Conservation (phyloP, 768 basidiomycete genomes). For the Podaxis sp. region DNA sequence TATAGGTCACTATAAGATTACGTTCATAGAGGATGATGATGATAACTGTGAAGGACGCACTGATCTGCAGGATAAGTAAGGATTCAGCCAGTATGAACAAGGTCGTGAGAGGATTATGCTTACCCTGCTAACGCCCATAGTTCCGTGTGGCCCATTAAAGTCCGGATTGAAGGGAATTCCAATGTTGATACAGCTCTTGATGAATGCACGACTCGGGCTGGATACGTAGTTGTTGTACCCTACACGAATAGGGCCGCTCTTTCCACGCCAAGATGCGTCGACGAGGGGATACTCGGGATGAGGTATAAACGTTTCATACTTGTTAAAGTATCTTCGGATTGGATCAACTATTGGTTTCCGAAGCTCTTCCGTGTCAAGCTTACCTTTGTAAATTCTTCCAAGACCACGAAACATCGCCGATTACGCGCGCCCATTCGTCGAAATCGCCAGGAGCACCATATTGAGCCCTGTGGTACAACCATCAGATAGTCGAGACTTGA, state of each 20-base stretch:
- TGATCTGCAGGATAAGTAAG: slow-evolving; percentile 19
- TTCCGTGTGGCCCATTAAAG: slow-evolving; percentile 55
- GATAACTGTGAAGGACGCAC: slow-evolving; percentile 16
- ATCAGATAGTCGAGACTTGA: neutral
- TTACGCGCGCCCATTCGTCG: slow-evolving; percentile 56
- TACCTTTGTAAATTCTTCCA: slow-evolving; percentile 51
- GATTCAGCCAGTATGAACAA: neutral
- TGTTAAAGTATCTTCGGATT: slow-evolving; percentile 51
- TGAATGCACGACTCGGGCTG: slow-evolving; percentile 42
- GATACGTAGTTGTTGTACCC: slow-evolving; percentile 53
- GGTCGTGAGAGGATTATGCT: slow-evolving; percentile 13
- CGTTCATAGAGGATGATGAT: neutral
- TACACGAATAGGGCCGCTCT: slow-evolving; percentile 51
- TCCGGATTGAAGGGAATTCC: slow-evolving; percentile 62
- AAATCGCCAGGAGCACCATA: slow-evolving; percentile 66
- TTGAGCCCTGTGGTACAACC: slow-evolving; percentile 40
- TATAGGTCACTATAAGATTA: slow-evolving; percentile 53
- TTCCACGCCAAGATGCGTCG: slow-evolving; percentile 43
- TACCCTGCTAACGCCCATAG: slow-evolving; percentile 60
- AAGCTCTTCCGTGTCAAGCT: slow-evolving; percentile 19
- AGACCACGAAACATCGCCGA: slow-evolving; percentile 54
- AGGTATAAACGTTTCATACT: slow-evolving; percentile 48
- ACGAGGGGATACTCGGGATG: slow-evolving; percentile 48
- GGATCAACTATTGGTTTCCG: neutral
- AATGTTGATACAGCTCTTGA: slow-evolving; percentile 46